Evolutionary conservation across 768 basidiomycete species (phyloP).

Genomic region (Suillus subluteus): DNA sequence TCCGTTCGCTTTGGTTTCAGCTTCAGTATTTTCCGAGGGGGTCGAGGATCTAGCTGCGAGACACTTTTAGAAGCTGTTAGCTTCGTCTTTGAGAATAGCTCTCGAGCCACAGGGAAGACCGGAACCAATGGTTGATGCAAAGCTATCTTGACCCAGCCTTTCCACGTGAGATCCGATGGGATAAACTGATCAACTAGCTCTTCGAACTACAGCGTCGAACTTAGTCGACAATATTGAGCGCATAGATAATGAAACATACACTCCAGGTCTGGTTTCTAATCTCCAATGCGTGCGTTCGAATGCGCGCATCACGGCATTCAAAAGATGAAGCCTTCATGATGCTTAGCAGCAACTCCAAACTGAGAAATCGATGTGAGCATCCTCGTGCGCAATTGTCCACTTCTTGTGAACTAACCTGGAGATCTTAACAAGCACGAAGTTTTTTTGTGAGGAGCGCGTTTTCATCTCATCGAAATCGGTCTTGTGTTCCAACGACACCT

Average conservation of each 20-base stretch:
- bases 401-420: slow-evolving; percentile 52
- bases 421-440: slow-evolving; percentile 78
- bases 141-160: slow-evolving; percentile 82
- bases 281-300: slow-evolving; percentile 79
- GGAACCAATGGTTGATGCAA: slow-evolving; percentile 80
- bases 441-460: slow-evolving; percentile 78
- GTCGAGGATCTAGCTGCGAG: slow-evolving; percentile 32
- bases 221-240: slow-evolving; percentile 14
- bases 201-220: slow-evolving; percentile 57
- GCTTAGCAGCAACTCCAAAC: slow-evolving; percentile 73
- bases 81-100: slow-evolving; percentile 78
- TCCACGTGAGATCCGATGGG: slow-evolving; percentile 77
- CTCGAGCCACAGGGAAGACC: slow-evolving; percentile 77
- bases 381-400: neutral
- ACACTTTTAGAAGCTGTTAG: slow-evolving; percentile 51
- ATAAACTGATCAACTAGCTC: slow-evolving; percentile 80
- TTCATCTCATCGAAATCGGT: slow-evolving; percentile 83
- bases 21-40: slow-evolving; percentile 24
- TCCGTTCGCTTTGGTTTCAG: slow-evolving; percentile 24
- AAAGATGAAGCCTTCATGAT: slow-evolving; percentile 86
- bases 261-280: slow-evolving; percentile 85
- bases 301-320: slow-evolving; percentile 76
- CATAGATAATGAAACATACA: slow-evolving; percentile 46
- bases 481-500: slow-evolving; percentile 19
- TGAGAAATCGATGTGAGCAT: slow-evolving; percentile 32